A percentile compares a stretch with the other conserved stretches of the same genome.
Conservation (phyloP, 305 asterid genomes). For the Plantago lanceolata region DNA sequence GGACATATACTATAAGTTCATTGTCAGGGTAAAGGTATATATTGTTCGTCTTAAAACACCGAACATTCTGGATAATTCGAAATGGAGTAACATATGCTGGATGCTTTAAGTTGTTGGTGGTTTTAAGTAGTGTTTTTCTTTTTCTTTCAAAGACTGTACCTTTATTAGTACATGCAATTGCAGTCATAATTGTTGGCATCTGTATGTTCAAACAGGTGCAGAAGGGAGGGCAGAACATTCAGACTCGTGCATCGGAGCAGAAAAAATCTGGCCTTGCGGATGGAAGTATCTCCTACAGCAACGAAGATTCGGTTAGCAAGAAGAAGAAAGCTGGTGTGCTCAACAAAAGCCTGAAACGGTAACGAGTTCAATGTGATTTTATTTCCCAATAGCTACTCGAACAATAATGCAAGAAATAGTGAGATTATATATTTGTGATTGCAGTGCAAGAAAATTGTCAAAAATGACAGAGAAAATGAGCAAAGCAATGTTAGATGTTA, state of each 20-base stretch:
- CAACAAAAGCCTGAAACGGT: slow-evolving; percentile 71
- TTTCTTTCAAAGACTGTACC: background rate
- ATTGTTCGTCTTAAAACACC: no score
- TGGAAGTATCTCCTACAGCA: slow-evolving; percentile 17
- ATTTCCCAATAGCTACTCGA: background rate
- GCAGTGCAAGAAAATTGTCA: slow-evolving; percentile 64
- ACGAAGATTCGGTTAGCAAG: slow-evolving; percentile 22
- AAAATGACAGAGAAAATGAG: slow-evolving; percentile 79
- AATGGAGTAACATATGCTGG: no score
- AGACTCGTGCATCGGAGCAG: slow-evolving; percentile 37
- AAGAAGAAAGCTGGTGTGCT: slow-evolving; percentile 39
- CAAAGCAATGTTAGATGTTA: slow-evolving; percentile 62
- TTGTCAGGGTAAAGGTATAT: background rate
- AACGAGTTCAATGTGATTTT: background rate
- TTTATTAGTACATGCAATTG: background rate
- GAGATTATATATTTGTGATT: background rate
- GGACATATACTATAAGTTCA: background rate
- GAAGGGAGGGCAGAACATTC: slow-evolving; percentile 62
- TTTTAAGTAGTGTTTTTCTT: background rate
- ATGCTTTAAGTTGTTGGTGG: background rate
- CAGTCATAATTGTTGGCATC: background rate
- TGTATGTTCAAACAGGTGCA: slow-evolving; percentile 43
- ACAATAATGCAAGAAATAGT: background rate
- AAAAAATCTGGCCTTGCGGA: slow-evolving; percentile 23
- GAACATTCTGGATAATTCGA: no score